Evolutionary conservation across 1,139 yeast genomes (phyloP).

Genomic region (Blastobotrys apis): DNA sequence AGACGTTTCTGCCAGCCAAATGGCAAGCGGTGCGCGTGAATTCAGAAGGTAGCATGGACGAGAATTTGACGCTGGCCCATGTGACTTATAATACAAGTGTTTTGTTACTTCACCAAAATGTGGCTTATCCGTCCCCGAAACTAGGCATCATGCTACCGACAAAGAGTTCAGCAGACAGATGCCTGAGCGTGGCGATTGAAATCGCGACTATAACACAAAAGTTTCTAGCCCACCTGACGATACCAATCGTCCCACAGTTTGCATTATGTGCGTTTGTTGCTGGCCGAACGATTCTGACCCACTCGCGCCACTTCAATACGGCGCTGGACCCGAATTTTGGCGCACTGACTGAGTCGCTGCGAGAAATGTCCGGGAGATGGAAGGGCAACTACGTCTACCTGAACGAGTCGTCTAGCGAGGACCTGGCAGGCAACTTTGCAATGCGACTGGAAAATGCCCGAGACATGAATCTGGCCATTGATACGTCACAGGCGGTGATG

Average conservation of each 20-base stretch:
- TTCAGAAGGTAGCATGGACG: slow-evolving; percentile 17
- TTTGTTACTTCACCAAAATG: slow-evolving; percentile 25
- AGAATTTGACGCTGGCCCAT: slow-evolving; percentile 28
- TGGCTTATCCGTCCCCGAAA: slow-evolving; percentile 21
- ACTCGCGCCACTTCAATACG: slow-evolving; percentile 13
- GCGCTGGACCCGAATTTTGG: slow-evolving; percentile 19
- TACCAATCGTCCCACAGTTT: slow-evolving; percentile 23
- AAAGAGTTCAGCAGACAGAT: slow-evolving; percentile 17
- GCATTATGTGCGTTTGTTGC: slow-evolving; percentile 24
- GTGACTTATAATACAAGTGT: slow-evolving; percentile 28
- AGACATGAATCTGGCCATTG: slow-evolving; percentile 12
- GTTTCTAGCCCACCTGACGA: slow-evolving; percentile 15
- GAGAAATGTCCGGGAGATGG: slow-evolving; percentile 24
- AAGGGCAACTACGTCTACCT: slow-evolving; percentile 9
- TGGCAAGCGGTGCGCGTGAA: slow-evolving; percentile 13
- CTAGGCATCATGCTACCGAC: slow-evolving; percentile 14
- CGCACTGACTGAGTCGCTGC: slow-evolving; percentile 18
- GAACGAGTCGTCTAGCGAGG: not conserved
- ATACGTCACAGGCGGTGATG: slow-evolving; percentile 12
- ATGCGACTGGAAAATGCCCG: slow-evolving; percentile 7
- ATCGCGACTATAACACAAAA: slow-evolving; percentile 22
- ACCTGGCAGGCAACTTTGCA: slow-evolving; percentile 16
- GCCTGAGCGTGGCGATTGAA: slow-evolving; percentile 23
- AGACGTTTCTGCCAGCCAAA: slow-evolving; percentile 14
- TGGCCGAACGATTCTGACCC: slow-evolving; percentile 24